These are phyloP conservation scores for Inga laurina DNA, from an alignment of 306 rosid species.

Conservation along the genomic window DNA sequence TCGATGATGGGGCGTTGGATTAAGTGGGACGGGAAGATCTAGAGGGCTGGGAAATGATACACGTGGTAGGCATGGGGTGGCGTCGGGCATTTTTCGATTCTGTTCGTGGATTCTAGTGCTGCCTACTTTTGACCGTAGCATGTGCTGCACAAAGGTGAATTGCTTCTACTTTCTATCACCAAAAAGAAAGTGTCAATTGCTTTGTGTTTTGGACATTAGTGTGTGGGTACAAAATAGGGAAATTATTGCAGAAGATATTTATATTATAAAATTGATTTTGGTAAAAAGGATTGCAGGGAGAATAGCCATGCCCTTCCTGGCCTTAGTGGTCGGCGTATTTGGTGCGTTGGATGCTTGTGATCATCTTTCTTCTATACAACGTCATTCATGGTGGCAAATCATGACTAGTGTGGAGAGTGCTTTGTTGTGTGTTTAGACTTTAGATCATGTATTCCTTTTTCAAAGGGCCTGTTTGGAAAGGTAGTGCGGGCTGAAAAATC, in stretches of 20 bases:
- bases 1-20: not conserved
- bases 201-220: not conserved
- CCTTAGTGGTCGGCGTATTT: too few relatives aligned
- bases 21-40: not conserved
- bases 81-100: not conserved
- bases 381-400: too few relatives aligned
- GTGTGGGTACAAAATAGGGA: not conserved
- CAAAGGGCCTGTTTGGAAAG: too few relatives aligned
- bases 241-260: not conserved
- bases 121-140: not conserved
- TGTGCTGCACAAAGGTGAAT: not conserved
- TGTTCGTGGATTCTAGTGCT: not conserved
- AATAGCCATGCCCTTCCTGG: too few relatives aligned
- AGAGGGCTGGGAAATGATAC: not conserved
- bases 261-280: too few relatives aligned
- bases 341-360: too few relatives aligned
- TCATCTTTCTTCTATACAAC: too few relatives aligned
- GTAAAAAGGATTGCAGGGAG: too few relatives aligned
- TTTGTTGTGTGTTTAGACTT: too few relatives aligned
- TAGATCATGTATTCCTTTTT: too few relatives aligned
- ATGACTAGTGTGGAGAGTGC: too few relatives aligned
- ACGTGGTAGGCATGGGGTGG: slow-evolving; percentile 2
- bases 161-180: not conserved
- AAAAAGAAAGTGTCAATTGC: not conserved
- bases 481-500: too few relatives aligned